Percentiles rank a stretch among this genome's conserved stretches.
These are phyloP conservation scores for Pseudogymnoascus sp. DNA, from an alignment of 2,329 filamentous ascomycete species.

Conservation along the genomic window DNA sequence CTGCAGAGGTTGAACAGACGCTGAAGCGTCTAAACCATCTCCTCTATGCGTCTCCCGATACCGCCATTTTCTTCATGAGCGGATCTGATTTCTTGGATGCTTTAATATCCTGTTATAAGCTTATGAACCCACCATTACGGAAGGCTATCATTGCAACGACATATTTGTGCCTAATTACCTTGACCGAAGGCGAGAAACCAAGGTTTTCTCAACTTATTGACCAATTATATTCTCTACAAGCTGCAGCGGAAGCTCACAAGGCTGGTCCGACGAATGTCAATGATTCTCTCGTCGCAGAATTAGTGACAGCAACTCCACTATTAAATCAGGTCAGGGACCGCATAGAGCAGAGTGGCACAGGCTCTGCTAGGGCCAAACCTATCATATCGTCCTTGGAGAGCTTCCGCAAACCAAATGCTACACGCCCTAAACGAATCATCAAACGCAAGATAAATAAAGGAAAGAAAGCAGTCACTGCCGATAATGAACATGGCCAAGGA, in stretches of 20 bases:
- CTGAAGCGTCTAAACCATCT: constrained; percentile 57
- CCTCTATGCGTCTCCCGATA: constrained; percentile 51
- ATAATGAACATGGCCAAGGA: constrained; percentile 28
- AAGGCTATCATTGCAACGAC: constrained; percentile 63
- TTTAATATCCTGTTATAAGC: constrained; percentile 57
- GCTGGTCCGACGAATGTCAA: constrained; percentile 48
- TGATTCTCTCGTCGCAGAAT: constrained; percentile 70
- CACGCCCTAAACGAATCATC: constrained; percentile 43
- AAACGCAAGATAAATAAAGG: constrained; percentile 59
- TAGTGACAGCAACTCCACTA: constrained; percentile 75
- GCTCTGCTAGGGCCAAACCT: constrained; percentile 49
- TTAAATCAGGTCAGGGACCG: constrained; percentile 54
- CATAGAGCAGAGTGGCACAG: constrained; percentile 42
- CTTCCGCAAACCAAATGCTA: constrained; percentile 49
- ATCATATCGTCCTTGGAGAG: constrained; percentile 53
- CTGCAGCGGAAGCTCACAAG: constrained; percentile 59
- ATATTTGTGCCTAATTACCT: constrained; percentile 67
- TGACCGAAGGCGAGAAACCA: constrained; percentile 59
- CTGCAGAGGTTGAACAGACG: constrained; percentile 46
- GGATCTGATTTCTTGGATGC: constrained; percentile 85
- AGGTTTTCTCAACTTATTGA: constrained; percentile 73
- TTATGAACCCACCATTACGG: constrained; percentile 56
- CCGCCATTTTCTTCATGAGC: constrained; percentile 61
- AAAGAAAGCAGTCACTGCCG: constrained; percentile 42
- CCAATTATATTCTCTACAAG: constrained; percentile 73